A percentile compares a stretch with the other conserved stretches of the same genome.
phyloP scores from a whole-genome alignment of 495 filamentous ascomycete genomes.

The Annulohypoxylon nitens region DNA sequence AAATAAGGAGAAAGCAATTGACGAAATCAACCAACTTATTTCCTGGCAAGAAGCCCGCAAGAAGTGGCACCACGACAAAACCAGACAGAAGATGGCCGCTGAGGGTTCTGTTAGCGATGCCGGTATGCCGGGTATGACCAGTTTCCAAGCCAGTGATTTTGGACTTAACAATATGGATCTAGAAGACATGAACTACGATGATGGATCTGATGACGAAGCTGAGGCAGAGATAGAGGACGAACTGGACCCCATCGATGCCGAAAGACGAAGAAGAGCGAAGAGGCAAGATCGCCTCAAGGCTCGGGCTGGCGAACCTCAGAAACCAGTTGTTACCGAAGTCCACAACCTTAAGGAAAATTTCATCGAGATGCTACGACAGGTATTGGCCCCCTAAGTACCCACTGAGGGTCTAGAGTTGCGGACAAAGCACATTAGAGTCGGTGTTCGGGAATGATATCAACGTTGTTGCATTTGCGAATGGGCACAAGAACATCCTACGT shows the following conservation, averaged over 20 bases:
- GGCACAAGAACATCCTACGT: constrained; percentile 5
- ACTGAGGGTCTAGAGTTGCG: neutral
- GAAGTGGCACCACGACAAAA: constrained; percentile 98
- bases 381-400: constrained; percentile 76
- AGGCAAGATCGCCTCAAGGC: constrained; percentile 83
- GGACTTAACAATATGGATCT: constrained; percentile 89
- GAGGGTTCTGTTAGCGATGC: constrained; percentile 67
- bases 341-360: constrained; percentile 83
- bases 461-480: constrained; percentile 23
- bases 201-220: constrained; percentile 76
- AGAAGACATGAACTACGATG: constrained; percentile 82
- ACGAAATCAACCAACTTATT: constrained; percentile 86
- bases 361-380: constrained; percentile 83
- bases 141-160: constrained; percentile 84
- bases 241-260: constrained; percentile 85
- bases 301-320: constrained; percentile 88
- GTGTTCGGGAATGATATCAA: constrained; percentile 15
- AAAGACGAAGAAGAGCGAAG: constrained; percentile 79
- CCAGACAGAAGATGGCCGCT: constrained; percentile 97
- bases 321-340: constrained; percentile 84
- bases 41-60: constrained; percentile 95
- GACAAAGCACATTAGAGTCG: constrained; percentile 5
- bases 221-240: constrained; percentile 83
- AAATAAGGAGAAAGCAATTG: constrained; percentile 76
- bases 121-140: constrained; percentile 61